A percentile compares a stretch with the other conserved stretches of the same genome.
Conservation (phyloP, 306 rosid genomes). For the Datisca glomerata region DNA sequence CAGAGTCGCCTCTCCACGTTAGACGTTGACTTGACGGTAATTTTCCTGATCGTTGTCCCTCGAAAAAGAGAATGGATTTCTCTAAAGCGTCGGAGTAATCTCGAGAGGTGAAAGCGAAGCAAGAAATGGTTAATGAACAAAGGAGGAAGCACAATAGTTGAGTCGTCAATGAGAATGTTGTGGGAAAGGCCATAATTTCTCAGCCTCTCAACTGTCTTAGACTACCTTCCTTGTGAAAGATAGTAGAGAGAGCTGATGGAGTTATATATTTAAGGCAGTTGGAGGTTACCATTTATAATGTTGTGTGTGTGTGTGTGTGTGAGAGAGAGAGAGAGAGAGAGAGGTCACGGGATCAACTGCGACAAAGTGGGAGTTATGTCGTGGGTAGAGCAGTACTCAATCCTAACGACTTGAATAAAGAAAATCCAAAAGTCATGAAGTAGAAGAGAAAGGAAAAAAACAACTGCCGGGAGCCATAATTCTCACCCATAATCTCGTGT, state of each 20-base stretch:
- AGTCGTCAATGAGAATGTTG: conserved; percentile 13
- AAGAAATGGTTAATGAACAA: conserved; percentile 12
- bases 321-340: conserved; percentile 6
- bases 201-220: no score
- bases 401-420: conserved; percentile 11
- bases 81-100: conserved; percentile 57
- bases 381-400: conserved; percentile 12
- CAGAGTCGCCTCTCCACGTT: conserved; percentile 71
- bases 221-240: no score
- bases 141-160: conserved; percentile 18
- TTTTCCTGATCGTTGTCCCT: conserved; percentile 72
- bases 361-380: conserved; percentile 23
- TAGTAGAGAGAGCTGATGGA: no score
- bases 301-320: no score
- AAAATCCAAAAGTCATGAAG: conserved; percentile 3
- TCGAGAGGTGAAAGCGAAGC: conserved; percentile 42
- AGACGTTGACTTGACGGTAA: conserved; percentile 52
- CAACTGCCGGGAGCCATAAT: background rate
- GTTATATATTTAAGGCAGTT: background rate
- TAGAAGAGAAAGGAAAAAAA: conserved; percentile 1
- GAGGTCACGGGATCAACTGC: conserved; percentile 62
- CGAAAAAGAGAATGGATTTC: conserved; percentile 76
- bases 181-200: conserved; percentile 18
- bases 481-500: background rate
- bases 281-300: conserved; percentile 25